Evolutionary conservation across 768 basidiomycete species (phyloP).

Genomic region (Rhizopogon salebrosus): DNA sequence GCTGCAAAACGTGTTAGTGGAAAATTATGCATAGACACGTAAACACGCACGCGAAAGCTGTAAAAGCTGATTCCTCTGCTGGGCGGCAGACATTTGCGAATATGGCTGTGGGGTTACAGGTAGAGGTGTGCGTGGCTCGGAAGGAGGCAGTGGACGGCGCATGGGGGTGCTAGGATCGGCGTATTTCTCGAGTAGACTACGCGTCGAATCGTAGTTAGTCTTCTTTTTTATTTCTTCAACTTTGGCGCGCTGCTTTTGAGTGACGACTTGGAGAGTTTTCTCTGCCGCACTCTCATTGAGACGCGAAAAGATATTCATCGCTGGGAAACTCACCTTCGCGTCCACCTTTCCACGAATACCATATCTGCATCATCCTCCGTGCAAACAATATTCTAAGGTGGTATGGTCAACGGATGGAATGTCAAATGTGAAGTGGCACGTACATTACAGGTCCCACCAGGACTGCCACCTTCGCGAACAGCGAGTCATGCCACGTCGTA

Average conservation of each 20-base stretch:
- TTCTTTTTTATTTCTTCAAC: slow-evolving; percentile 97
- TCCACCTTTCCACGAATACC: slow-evolving; percentile 77
- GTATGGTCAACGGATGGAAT: background rate
- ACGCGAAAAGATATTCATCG: background rate
- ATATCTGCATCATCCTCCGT: slow-evolving; percentile 75
- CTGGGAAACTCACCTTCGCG: slow-evolving; percentile 55
- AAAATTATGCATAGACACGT: background rate
- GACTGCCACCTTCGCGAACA: slow-evolving; percentile 42
- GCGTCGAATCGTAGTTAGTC: slow-evolving; percentile 92
- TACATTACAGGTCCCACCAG: slow-evolving; percentile 76
- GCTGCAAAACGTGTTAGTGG: slow-evolving; percentile 22
- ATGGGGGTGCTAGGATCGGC: slow-evolving; percentile 55
- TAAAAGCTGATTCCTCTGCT: slow-evolving; percentile 20
- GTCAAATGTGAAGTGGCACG: slow-evolving; percentile 24
- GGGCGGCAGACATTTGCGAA: slow-evolving; percentile 18
- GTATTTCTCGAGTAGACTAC: slow-evolving; percentile 85
- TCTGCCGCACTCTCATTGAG: slow-evolving; percentile 41
- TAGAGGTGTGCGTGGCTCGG: slow-evolving; percentile 28
- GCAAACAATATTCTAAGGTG: slow-evolving; percentile 62
- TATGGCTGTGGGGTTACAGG: slow-evolving; percentile 15
- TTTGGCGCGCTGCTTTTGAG: slow-evolving; percentile 76
- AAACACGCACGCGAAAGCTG: slow-evolving; percentile 35
- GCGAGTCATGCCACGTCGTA: slow-evolving; percentile 19
- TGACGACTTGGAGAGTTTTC: slow-evolving; percentile 64
- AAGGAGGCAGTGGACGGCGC: slow-evolving; percentile 33